Base-by-base conservation (phyloP, 176 grass and related monocot genomes). In the Guadua angustifolia region DNA sequence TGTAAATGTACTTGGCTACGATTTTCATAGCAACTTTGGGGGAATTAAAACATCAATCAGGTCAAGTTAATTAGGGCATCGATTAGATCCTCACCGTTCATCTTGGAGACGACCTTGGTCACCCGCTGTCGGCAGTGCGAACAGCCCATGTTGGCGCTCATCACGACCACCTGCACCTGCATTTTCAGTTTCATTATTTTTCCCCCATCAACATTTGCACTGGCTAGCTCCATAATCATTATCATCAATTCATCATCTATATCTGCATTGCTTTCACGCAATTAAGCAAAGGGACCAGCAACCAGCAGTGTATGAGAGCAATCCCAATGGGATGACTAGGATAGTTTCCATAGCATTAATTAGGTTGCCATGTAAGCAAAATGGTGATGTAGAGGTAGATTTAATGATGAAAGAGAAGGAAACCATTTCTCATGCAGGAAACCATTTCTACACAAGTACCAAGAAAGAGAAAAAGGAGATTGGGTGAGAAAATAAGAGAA, bases 101-200 rank as follows among this genome's bases (percentile, higher is more conserved):
- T 99, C 88, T 92, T 99, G 86, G 96, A 94, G 83, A 99, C 88
- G n/a, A 99, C 85, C 50, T 86, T 90, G 55, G 96, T 86, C 52
- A 99, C 88, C 45, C 96, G 90, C 80, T 80, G 77, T 47, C 88
- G 93, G 79, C 96, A 99, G 77, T 95, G 96, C 21, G 71, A 85
- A 21, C 96, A 99, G 9, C 89, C 89, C 96, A 95, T 99, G 76
- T 99, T 90, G 74, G 96, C 96, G 81, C 83, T 99, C 91, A 99
- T 92, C 57, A 99, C 96, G 62, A 99, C 89, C 49, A 99, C 93
- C 78, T 99, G 96, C 69, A 95, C 91, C 96, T 99, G 82, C 76
- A 68, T 56, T 38, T 39, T 64, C 5, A 22, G 45, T 38, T 51
- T 17, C 9, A 44, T 43, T n/a, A n/a, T n/a, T n/a, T n/a, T 14